These are phyloP conservation scores for Podaxis sp. DNA, from an alignment of 768 basidiomycete species.

Conservation along the genomic window DNA sequence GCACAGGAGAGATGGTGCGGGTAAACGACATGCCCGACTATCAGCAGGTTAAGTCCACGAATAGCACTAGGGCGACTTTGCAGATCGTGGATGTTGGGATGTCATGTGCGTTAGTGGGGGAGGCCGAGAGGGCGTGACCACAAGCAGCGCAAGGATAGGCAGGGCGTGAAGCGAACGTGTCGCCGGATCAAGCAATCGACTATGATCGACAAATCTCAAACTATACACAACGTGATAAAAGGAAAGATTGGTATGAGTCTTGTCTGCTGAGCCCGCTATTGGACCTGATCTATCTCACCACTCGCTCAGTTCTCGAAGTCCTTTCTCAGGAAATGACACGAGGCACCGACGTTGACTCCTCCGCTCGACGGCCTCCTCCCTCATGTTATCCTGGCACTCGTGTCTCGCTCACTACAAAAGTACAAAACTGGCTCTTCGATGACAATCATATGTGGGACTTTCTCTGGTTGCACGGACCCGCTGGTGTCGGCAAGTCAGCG, in stretches of 20 bases:
- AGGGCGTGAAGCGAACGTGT: too few species aligned
- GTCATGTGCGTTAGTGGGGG: too few species aligned
- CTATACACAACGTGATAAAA: background rate
- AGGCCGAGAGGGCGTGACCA: too few species aligned
- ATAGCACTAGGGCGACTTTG: too few species aligned
- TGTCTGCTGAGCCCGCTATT: background rate
- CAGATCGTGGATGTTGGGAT: too few species aligned
- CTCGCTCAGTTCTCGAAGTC: background rate
- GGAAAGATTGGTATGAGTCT: background rate
- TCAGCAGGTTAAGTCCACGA: too few species aligned
- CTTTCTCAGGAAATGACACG: background rate
- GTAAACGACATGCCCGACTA: too few species aligned
- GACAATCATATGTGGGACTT: background rate
- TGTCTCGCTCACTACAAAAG: background rate
- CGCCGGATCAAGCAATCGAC: too few species aligned
- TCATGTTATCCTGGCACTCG: conserved; percentile 2
- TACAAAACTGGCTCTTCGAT: background rate
- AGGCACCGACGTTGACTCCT: too few species aligned
- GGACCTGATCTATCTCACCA: background rate
- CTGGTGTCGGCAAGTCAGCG: background rate
- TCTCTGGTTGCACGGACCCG: background rate
- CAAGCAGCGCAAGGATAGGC: too few species aligned
- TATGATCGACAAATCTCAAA: background rate
- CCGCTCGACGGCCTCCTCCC: background rate
- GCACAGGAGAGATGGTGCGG: too few species aligned